Base-by-base conservation (phyloP, 345 rosid species). In the Eucalyptus guilfoylei region DNA sequence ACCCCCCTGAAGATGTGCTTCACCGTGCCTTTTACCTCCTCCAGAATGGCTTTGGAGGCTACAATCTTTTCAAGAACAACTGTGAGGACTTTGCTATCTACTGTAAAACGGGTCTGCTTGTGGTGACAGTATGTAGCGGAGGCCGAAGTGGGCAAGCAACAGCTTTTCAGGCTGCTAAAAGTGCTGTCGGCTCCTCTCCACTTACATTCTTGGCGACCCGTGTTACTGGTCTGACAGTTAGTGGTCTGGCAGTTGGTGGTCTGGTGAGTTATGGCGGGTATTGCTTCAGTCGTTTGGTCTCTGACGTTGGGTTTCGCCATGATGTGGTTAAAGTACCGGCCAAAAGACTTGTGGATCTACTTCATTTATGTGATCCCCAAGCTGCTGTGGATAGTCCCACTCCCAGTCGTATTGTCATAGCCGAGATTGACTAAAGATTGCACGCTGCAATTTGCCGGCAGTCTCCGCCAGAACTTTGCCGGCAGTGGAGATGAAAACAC, bases 61-160 rank as follows among this genome's bases (percentile, higher is more conserved):
- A 95, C 88, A 13, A 93, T 90, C 88, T 94, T n/a, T 95, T 95
- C 91, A 94, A 92, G 89, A 96, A 96, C 91, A 96, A 95, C 87
- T 96, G 98, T 34, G 96, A 96, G 92, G 96, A 96, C 90, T 96
- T 96, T 28, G 98, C 99, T 6, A 92, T 92, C 32, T 95, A 96
- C 90, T 96, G 98, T 54, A 96, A 96, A 91, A 96, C 98, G 3
- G 94, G 97, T 85, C 86, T 95, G 72, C 94, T 96, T 6, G 94
- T 94, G 85, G 86, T 60, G 91, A 85, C 92, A n/a, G 93, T 49
- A 87, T 80, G 94, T 67, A 95, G 93, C 9, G 95, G 90, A 44
- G 99, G 97, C 48, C 92, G 95, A 40, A 96, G 97, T 58, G 98
- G 99, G 26, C 98, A 96, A 90, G 97, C 96, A 8, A 89, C 93